Percentiles rank a stretch among this genome's conserved stretches.
Conservation (phyloP, 495 filamentous ascomycete species). For the Extremus antarcticus region DNA sequence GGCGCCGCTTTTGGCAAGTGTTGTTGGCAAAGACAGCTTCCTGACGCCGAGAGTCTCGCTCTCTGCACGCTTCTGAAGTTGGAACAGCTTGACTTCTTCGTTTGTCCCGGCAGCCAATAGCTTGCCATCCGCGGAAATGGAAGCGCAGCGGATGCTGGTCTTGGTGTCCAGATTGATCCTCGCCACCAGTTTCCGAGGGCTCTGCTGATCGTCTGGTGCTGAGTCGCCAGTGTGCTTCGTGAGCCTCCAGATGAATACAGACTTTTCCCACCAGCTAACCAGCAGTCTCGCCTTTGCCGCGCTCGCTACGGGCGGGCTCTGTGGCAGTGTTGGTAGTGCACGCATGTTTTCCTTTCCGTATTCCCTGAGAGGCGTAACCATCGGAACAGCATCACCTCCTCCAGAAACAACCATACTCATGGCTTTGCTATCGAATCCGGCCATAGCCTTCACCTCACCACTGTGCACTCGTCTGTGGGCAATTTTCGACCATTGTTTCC, state of each 20-base stretch:
- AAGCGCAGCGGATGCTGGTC: conserved; percentile 74
- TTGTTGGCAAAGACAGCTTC: conserved; percentile 50
- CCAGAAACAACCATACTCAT: conserved; percentile 86
- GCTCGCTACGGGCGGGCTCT: conserved; percentile 57
- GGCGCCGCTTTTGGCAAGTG: conserved; percentile 44
- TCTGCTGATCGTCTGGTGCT: not conserved
- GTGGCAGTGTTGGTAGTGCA: conserved; percentile 67
- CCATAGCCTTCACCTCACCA: conserved; percentile 93
- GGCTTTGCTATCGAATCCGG: conserved; percentile 54
- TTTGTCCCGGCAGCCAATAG: conserved; percentile 68
- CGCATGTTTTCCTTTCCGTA: conserved; percentile 74
- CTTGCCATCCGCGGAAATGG: conserved; percentile 60
- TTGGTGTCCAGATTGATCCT: conserved; percentile 67
- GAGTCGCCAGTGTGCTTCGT: conserved; percentile 4
- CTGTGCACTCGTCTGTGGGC: conserved; percentile 71
- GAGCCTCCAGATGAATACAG: conserved; percentile 70
- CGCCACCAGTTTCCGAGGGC: conserved; percentile 47
- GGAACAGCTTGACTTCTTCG: conserved; percentile 69
- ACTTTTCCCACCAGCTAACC: conserved; percentile 87
- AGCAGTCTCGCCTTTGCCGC: conserved; percentile 60
- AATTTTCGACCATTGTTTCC: conserved; percentile 68
- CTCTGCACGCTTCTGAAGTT: conserved; percentile 37
- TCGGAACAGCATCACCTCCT: conserved; percentile 75
- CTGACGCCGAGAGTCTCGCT: conserved; percentile 48
- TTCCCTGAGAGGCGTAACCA: conserved; percentile 67